Conservation (phyloP, 75 land plant species). For the Gnetum montanum region DNA sequence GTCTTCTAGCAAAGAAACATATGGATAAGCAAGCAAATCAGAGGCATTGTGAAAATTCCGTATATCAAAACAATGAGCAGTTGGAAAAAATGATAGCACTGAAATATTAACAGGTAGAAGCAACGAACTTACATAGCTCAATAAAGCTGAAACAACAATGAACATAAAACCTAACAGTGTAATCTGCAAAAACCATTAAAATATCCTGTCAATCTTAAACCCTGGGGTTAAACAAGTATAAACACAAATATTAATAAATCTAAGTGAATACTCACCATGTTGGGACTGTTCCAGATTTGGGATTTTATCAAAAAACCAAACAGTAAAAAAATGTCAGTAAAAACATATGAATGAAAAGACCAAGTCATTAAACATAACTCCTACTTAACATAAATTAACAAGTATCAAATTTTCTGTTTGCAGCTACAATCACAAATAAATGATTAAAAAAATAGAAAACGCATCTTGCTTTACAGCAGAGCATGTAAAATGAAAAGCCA, state of each 20-base stretch:
- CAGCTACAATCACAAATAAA: no score
- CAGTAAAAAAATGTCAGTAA: slow-evolving; percentile 4
- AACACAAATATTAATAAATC: neutral
- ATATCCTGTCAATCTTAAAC: neutral
- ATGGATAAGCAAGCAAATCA: no score
- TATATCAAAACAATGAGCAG: no score
- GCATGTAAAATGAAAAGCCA: no score
- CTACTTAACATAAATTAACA: no score
- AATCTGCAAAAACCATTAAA: slow-evolving; percentile 18
- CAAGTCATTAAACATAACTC: no score
- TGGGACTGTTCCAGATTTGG: slow-evolving; percentile 25
- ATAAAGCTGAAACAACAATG: slow-evolving; percentile 25
- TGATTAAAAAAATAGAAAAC: no score
- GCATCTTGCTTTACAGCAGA: no score
- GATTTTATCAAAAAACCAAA: neutral
- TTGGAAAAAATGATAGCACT: no score
- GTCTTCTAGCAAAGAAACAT: no score
- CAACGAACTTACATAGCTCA: slow-evolving; percentile 38
- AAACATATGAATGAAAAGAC: neutral
- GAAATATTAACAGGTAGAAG: neutral
- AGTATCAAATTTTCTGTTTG: no score
- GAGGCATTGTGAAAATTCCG: no score
- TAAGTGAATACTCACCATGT: slow-evolving; percentile 27
- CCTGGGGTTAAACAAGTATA: neutral
- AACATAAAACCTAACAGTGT: slow-evolving; percentile 33